Conservation (phyloP, 805 yeast genomes). For the Lipomyces chichibuensis region DNA sequence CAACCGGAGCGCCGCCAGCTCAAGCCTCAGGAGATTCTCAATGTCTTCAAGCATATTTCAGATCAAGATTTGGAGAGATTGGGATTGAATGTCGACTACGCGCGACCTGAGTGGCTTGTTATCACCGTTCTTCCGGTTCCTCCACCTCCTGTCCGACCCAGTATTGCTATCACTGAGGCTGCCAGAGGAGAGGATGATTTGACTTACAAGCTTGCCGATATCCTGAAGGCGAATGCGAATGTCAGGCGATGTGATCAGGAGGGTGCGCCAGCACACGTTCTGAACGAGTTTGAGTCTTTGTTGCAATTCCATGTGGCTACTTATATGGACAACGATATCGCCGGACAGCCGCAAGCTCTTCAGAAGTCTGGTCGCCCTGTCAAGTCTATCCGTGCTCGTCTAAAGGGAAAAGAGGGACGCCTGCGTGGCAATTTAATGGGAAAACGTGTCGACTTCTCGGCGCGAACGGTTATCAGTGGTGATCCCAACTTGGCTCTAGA, state of each 20-base stretch:
- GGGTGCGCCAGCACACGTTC: conserved; percentile 98
- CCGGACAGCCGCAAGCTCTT: conserved; percentile 98
- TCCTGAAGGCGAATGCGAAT: conserved; percentile 91
- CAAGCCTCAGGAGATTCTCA: conserved; percentile 84
- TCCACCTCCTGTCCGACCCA: conserved; percentile 99
- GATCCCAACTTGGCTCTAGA: conserved; percentile 97
- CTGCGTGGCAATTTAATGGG: conserved; percentile 99
- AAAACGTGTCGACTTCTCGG: conserved; percentile 98
- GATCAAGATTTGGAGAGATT: conserved; percentile 76
- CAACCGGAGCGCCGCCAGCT: conserved; percentile 91
- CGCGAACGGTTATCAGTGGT: conserved; percentile 98
- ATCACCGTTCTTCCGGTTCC: conserved; percentile 98
- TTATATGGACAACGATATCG: conserved; percentile 98
- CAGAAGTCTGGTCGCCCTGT: conserved; percentile 99
- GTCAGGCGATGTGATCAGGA: conserved; percentile 98
- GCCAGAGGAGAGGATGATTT: conserved; percentile 99
- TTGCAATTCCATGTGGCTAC: conserved; percentile 98
- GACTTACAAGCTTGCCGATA: conserved; percentile 95
- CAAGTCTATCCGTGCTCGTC: conserved; percentile 97
- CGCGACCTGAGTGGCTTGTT: conserved; percentile 98
- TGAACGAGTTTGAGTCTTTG: conserved; percentile 92
- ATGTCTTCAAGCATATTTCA: conserved; percentile 88
- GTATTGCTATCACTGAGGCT: conserved; percentile 96
- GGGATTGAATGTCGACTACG: conserved; percentile 93
- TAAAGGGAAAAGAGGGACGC: conserved; percentile 99